Evolutionary conservation across 768 basidiomycete genomes (phyloP), one percentile per base, ranked within the genome.

Genomic region (Trametes elegans): DNA sequence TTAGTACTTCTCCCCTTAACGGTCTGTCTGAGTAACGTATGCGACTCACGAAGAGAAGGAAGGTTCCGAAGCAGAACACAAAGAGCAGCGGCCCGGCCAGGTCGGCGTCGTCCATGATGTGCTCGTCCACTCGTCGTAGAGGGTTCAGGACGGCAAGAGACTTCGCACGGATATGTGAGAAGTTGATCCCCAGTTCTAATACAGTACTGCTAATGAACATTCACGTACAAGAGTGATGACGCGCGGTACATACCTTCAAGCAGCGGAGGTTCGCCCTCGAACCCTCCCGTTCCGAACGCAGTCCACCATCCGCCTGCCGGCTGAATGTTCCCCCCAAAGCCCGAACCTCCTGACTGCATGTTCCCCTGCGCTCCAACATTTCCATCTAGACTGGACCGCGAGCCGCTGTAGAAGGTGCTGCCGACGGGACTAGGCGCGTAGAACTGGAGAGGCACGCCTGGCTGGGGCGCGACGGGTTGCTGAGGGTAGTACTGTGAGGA

Each of bases 81-180:
- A 98, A 98, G 5, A 98, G 82, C 41, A 98, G 82, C 8, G 97
- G 97, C 0, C 97, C 97, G 8, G 96, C 94, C 27, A 99, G 79
- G 73, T 99, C 97, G 19, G 96, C 95, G 64, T 99, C 97, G 71
- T 99, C 97, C 97, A 99, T 99, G 56, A 99, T 98, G 54, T 81
- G 87, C 59, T 88, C 90, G 58, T 97, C 88, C 28, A 95, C 82
- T 45, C 77, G 77, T 54, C 83, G 80, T 19, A 98, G 74, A 3
- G 97, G 97, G 66, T 99, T 98, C 46, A 99, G 83, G 7, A 98
- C 97, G 0, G 97, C 94, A 72, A 95, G 72, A 21, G 94, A 91
- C 76, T 98, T 99, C 53, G 83, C 85, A 31, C 88, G 83, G 72
- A 99, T 98, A 69, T 99, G 97, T 31, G 85, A 83, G 62, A 98